These are phyloP conservation scores for Extremus antarcticus DNA, from an alignment of 495 filamentous ascomycete genomes.

Conservation along the genomic window DNA sequence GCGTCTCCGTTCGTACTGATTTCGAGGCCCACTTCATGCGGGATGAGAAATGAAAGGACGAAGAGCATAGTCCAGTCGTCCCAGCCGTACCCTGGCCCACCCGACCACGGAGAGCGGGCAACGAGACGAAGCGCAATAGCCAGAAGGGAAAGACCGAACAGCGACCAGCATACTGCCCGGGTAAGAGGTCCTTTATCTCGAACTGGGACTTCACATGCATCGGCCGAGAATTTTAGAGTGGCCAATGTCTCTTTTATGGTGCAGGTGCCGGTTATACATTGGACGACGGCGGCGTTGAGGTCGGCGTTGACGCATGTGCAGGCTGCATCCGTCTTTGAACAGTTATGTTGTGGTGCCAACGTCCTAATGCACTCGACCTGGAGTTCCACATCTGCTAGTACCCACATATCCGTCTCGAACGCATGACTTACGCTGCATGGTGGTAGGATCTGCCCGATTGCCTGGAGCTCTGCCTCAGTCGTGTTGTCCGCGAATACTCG, in stretches of 20 bases:
- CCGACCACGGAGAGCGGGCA: background rate
- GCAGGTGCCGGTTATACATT: constrained; percentile 3
- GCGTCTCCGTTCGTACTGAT: background rate
- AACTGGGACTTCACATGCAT: constrained; percentile 1
- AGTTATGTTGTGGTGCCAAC: background rate
- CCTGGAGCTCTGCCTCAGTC: background rate
- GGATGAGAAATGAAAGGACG: background rate
- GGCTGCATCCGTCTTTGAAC: background rate
- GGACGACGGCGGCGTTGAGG: background rate
- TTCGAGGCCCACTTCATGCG: background rate
- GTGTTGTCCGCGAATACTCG: background rate
- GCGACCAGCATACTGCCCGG: background rate
- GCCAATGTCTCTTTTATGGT: background rate
- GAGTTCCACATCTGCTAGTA: background rate
- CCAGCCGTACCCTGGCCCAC: constrained; percentile 2
- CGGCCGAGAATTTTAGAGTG: background rate
- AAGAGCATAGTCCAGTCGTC: constrained; percentile 6
- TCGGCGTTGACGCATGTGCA: constrained; percentile 5
- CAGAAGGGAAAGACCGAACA: background rate
- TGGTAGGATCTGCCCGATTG: background rate
- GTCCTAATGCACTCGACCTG: background rate
- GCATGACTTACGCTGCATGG: background rate
- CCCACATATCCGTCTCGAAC: too few species aligned
- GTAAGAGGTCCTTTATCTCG: background rate
- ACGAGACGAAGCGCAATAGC: background rate